Evolutionary conservation across 371 early-diverging fungal species (phyloP), one percentile per base, ranked within the genome.

Genomic region (Blakeslea trispora): DNA sequence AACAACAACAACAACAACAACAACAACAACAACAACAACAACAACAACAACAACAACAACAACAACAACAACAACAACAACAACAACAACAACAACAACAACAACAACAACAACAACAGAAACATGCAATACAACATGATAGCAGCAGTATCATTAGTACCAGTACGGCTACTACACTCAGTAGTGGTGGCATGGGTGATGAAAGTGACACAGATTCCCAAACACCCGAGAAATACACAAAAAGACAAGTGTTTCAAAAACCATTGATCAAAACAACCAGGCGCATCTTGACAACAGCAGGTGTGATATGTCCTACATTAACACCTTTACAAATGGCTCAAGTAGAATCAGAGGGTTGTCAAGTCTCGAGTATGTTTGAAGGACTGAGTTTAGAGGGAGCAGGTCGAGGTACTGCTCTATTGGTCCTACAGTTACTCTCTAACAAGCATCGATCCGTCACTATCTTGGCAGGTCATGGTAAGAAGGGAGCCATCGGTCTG

Each of bases 401-500:
- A 10, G 94, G 91, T 1, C 76, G 91, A 19, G 82, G 90, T n/a
- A 74, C 82, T 3, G 82, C 88, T 21, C 75, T 84, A 75, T 64
- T 90, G 70, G 81, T 79, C 28, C 66, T 91, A 23, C 86, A 89
- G 50, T 78, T 82, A 15, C 9, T 57, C n/a, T 91, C 5, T 87
- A 77, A 72, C 65, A 53, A 13, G 81, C 86, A 81, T n/a, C 87
- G 90, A 1, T 56, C 81, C 1, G 78, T 91, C 18, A 79, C 89
- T 2, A 75, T 92, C 24, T 69, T 93, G 23, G 84, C 72, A 0
- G 92, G 91, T 2, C 86, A 91, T 66, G 88, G 84, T 64, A 81
- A 82, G 41, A 78, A 77, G 22, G 93, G 92, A 21, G 84, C 90
- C 0, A 84, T 81, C 69, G 89, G 87, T 0, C 62, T 91, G 3